phyloP scores from a whole-genome alignment of 345 rosid genomes.

The Camelina laxa region DNA sequence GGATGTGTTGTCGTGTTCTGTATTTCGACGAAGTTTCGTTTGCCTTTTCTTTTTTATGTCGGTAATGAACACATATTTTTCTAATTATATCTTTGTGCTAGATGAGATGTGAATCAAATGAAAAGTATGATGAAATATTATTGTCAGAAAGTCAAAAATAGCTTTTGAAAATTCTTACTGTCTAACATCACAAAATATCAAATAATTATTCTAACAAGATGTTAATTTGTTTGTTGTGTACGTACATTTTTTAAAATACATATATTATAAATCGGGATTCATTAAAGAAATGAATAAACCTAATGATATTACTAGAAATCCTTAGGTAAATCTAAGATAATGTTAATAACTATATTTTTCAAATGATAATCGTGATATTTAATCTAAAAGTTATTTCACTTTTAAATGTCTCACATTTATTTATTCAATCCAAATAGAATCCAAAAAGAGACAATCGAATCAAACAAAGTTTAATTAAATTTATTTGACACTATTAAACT shows the following conservation, averaged over 20 bases:
- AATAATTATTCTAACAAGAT: background rate
- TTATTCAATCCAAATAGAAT: background rate
- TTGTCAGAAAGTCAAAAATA: conserved; percentile 17
- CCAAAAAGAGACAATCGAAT: background rate
- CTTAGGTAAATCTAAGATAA: background rate
- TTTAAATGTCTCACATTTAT: conserved; percentile 10
- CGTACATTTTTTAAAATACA: background rate
- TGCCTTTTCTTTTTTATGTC: conserved; percentile 14
- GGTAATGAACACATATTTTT: conserved; percentile 26
- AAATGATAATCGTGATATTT: conserved; percentile 7
- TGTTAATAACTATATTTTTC: background rate
- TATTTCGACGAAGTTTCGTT: conserved; percentile 34
- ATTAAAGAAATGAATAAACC: conserved; percentile 8
- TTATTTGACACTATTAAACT: background rate
- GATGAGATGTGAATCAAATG: conserved; percentile 18
- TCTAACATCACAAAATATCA: background rate
- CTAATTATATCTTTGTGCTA: background rate
- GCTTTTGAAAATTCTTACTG: conserved; percentile 26
- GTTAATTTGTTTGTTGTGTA: background rate
- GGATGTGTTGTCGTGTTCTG: conserved; percentile 9
- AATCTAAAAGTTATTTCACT: background rate
- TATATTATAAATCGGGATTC: background rate
- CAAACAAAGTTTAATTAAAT: background rate
- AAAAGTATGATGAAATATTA: background rate
- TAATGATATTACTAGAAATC: background rate